These are phyloP conservation scores for Lippia alba DNA, from an alignment of 305 asterid genomes.

Conservation along the genomic window DNA sequence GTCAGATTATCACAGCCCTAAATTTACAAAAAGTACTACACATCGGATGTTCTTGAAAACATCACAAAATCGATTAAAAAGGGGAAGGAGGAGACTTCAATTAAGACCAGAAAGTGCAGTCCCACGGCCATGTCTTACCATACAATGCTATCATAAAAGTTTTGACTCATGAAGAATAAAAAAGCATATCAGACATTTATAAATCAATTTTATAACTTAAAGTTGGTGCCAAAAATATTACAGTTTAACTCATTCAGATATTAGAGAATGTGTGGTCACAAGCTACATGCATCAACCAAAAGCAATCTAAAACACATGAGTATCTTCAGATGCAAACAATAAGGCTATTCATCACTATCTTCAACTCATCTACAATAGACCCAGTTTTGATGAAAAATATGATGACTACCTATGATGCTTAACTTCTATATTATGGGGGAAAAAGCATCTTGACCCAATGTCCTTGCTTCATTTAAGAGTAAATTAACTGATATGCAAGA, in stretches of 20 bases:
- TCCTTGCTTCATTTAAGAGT: conserved; percentile 6
- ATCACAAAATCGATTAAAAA: not conserved
- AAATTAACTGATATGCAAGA: conserved; percentile 3
- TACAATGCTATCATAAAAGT: conserved; percentile 5
- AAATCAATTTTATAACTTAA: not conserved
- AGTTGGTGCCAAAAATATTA: conserved; percentile 6
- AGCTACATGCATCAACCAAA: not conserved
- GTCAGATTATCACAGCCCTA: conserved; percentile 8
- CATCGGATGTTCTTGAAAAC: not conserved
- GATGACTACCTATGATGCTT: not conserved
- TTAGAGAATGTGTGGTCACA: not conserved
- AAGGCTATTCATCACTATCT: not conserved
- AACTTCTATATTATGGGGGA: conserved; percentile 9
- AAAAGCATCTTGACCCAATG: conserved; percentile 20
- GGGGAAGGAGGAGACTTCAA: not conserved
- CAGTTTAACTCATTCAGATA: not conserved
- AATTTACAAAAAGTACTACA: not conserved
- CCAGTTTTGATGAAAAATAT: not conserved
- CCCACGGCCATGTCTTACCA: not conserved
- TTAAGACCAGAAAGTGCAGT: conserved; percentile 2
- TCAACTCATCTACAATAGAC: conserved; percentile 1
- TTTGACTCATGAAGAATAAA: not conserved
- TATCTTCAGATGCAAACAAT: conserved; percentile 2
- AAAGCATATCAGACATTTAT: not conserved
- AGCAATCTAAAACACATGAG: not conserved